A percentile compares a stretch with the other conserved stretches of the same genome.
Conservation (phyloP, 176 grass and related monocot species). For the Sorghum bicolor region Sorghum_bicolor_NCBIv3 NC_012870.2:66617001-66617500, state of each 20-base stretch:
- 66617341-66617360: conserved; percentile 98
- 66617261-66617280: neutral
- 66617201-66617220: neutral
- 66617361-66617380: conserved; percentile 91
- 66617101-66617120: no score
- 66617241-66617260: neutral
- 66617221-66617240: neutral
- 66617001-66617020: no score
- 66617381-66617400: conserved; percentile 90
- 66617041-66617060: no score
- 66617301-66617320: conserved; percentile 87
- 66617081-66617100: no score
- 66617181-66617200: neutral
- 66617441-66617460: conserved; percentile 14
- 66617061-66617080: no score
- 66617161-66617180: no score
- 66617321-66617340: conserved; percentile 99
- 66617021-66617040: no score
- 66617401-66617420: conserved; percentile 34
- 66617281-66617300: conserved; percentile 46
- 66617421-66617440: neutral
- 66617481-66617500: conserved; percentile 10
- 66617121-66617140: no score
- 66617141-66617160: no score
- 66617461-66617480: neutral